Base-by-base conservation (phyloP, 1,139 yeast species). In the Chernovozyma sophiae-reginae region DNA sequence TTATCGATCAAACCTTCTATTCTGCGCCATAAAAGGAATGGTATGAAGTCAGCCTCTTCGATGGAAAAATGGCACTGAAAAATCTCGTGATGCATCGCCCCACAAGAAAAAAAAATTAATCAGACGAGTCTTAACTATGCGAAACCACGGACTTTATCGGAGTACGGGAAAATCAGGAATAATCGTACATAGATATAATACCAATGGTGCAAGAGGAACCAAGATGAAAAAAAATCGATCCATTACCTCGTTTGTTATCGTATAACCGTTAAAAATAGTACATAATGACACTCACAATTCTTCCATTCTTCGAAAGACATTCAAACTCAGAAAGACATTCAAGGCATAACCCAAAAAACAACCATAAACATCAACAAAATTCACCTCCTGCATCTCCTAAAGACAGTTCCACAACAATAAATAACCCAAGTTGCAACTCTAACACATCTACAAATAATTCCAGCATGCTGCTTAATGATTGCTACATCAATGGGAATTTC, bases 221-320 rank as follows among this genome's bases (percentile, higher is more conserved):
- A n/a, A n/a, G n/a, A n/a, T n/a, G n/a, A n/a, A n/a, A 16, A 7
- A 16, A 26, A 26, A 16, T 26, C 29, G 6, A 26, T 26, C 23
- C 8, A 20, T 20, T 10, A 7, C 12, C 6, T 26, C 8, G 11
- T 26, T 11, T 6, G 6, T 26, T 26, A 26, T 26, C 23, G 23
- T 20, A 20, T 20, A 20, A 6, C 23, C 23, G 8, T 20, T 7
- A 26, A 13, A 6, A 26, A 6, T 26, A 7, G 11, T 26, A 26
- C 15, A 26, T 19, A 13, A 34, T 34, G 37, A 35, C 37, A 7
- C 37, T 34, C 20, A 11, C 37, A 24, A 15, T 34, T 4, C 11
- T 34, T 13, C 37, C 37, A 15, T 29, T 34, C n/a, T 34, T 34
- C 30, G 37, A 34, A 7, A 19, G 26, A 7, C 13, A n/a, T 11